Conservation (phyloP, 148 eudicot species). For the Arbutus unedo region DNA sequence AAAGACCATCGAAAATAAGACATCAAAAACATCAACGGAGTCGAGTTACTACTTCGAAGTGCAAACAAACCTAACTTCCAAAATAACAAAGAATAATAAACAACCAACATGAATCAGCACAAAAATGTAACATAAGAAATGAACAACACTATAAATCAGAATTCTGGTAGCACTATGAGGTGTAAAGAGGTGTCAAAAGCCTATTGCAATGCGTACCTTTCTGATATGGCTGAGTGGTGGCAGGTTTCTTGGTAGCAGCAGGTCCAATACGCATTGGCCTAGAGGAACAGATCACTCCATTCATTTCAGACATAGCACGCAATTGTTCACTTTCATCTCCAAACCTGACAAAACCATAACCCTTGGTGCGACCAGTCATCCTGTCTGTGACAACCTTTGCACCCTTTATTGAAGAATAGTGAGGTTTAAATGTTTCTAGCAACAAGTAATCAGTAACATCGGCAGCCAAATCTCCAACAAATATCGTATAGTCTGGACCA, state of each 20-base stretch:
- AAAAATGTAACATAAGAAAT: constrained; percentile 7
- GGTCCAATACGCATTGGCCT: constrained; percentile 96
- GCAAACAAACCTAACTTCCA: constrained; percentile 3
- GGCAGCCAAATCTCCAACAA: constrained; percentile 96
- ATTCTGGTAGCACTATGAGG: neutral
- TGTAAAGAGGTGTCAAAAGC: neutral
- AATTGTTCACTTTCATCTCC: constrained; percentile 83
- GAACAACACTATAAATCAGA: neutral
- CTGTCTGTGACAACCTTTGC: constrained; percentile 95
- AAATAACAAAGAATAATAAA: constrained; percentile 11
- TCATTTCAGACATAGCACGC: constrained; percentile 94
- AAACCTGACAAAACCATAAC: constrained; percentile 95
- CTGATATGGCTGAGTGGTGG: constrained; percentile 46
- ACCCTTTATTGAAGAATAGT: constrained; percentile 76
- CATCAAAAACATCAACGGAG: constrained; percentile 29
- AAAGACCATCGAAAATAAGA: constrained; percentile 28
- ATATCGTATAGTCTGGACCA: constrained; percentile 67
- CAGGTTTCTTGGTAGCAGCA: constrained; percentile 83
- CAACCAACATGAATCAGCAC: constrained; percentile 20
- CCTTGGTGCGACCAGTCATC: constrained; percentile 79
- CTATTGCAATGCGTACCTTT: constrained; percentile 46
- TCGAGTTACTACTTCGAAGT: constrained; percentile 25
- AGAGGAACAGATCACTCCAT: constrained; percentile 71
- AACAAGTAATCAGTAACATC: constrained; percentile 85
- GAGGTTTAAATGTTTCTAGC: constrained; percentile 76